Base-by-base conservation (phyloP, 2,329 filamentous ascomycete species). In the Epichloe glyceriae region DNA sequence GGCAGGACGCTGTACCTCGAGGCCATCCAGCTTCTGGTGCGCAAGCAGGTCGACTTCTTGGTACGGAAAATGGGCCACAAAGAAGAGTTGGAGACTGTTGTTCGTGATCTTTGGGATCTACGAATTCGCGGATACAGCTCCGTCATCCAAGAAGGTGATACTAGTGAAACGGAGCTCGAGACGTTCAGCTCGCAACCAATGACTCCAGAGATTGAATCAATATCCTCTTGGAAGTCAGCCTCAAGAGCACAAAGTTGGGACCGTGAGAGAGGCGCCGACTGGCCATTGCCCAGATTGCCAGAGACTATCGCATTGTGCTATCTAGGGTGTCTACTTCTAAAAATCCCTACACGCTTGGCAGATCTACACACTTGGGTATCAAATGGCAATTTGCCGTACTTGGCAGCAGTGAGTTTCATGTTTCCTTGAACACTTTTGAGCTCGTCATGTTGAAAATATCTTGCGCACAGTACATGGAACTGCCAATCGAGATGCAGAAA, bases 91-190 rank as follows among this genome's bases (percentile, higher is more conserved):
- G 88, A 95, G 72, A 82, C 72, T 7, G 73, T 95, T 10, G 81
- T 94, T 5, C 80, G 82, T 52, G 89, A 95, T 62, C 75, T 98
- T 14, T 98, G 93, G 91, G 75, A 83, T 49, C 69, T 96, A 47
- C 79, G 88, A 5, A 70, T 74, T 2, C 68, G 76, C 38, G 69
- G 68, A 19, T 68, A 62, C 65, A 58, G 72, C 55, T 35, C 71
- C 66, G 44, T 67, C 62, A 57, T 66, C 14, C 40, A 60, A 42
- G 49, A 62, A 19, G 59, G 61, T 14, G 55, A 55, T 20, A 49
- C 56, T 8, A 53, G 56, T 41, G 62, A 62, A 20, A 60, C 51
- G 44, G 62, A 61, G 44, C 57, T 61, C 46, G 64, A 66, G 33
- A 56, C 69, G 44, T 72, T 70, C 57, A 71, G 68, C 56, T 70